Evolutionary conservation across 2,329 filamentous ascomycete species (phyloP).

Genomic region (Ceratocystis destructans): DNA sequence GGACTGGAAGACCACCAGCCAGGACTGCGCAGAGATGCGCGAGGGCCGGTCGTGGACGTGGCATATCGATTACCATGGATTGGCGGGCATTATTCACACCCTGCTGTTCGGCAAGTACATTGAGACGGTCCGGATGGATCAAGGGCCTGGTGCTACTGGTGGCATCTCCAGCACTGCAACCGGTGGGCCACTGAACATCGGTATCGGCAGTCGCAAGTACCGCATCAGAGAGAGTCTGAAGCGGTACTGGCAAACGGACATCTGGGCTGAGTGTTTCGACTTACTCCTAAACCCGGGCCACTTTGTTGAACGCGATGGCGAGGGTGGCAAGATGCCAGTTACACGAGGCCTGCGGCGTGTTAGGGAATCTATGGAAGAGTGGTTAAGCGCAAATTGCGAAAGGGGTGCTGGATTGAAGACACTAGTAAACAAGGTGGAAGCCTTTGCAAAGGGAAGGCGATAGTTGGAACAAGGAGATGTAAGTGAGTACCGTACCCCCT

Average conservation of each 20-base stretch:
- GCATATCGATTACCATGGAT: constrained; percentile 90
- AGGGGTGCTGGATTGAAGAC: constrained; percentile 62
- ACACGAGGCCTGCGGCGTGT: constrained; percentile 53
- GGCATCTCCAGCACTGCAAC: constrained; percentile 36
- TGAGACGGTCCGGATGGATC: constrained; percentile 51
- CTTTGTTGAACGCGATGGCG: constrained; percentile 41
- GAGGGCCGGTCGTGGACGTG: constrained; percentile 93
- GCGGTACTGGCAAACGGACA: constrained; percentile 89
- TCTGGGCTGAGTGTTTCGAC: constrained; percentile 76
- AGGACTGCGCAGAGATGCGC: constrained; percentile 91
- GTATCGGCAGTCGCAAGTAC: constrained; percentile 54
- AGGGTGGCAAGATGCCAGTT: constrained; percentile 54
- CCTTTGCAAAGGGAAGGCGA: constrained; percentile 28
- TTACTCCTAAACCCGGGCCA: constrained; percentile 69
- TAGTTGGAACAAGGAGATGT: neutral
- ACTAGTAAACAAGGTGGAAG: constrained; percentile 51
- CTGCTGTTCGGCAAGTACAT: constrained; percentile 93
- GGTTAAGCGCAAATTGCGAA: constrained; percentile 71
- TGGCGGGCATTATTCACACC: constrained; percentile 76
- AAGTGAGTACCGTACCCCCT: neutral
- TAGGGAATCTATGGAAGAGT: constrained; percentile 68
- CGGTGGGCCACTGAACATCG: constrained; percentile 30
- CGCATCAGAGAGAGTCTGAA: constrained; percentile 72
- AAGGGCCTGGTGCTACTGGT: constrained; percentile 36
- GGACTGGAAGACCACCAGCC: constrained; percentile 78